phyloP scores from a whole-genome alignment of 306 rosid species.

The Glycine tomentella region DNA sequence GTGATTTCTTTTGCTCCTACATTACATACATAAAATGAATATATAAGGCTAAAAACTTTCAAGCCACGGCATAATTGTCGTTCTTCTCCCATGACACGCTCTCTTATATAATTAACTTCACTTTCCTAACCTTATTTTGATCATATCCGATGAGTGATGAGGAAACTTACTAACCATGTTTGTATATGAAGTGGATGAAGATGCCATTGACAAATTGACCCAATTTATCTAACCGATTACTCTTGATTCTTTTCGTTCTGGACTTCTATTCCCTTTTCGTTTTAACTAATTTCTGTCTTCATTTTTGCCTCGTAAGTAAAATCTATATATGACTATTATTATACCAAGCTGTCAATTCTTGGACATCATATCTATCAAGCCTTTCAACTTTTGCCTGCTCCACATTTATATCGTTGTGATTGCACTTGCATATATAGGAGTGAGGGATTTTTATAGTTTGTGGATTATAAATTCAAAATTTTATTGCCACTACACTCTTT shows the following conservation, averaged over 20 bases:
- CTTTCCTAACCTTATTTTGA: slow-evolving; percentile 8
- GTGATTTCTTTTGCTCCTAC: no score
- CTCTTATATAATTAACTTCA: background rate
- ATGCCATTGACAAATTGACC: no score
- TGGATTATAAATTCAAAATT: no score
- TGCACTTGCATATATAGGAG: background rate
- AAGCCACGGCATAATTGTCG: slow-evolving; percentile 15
- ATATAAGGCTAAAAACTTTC: background rate
- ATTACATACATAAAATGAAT: no score
- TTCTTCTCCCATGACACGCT: background rate
- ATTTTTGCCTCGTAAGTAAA: background rate
- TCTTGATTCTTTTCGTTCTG: no score
- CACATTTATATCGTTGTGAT: background rate
- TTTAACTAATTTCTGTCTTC: slow-evolving; percentile 17
- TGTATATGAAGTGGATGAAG: background rate
- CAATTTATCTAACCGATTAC: no score
- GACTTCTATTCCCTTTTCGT: background rate
- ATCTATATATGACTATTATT: background rate
- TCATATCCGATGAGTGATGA: background rate
- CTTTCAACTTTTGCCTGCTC: background rate
- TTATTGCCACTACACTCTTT: no score
- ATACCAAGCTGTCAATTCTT: no score
- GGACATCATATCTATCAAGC: no score
- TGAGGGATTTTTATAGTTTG: no score
- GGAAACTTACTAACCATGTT: background rate